These are phyloP conservation scores for Epichloe gansuensis DNA, from an alignment of 2,329 filamentous ascomycete genomes.

Conservation along the genomic window DNA sequence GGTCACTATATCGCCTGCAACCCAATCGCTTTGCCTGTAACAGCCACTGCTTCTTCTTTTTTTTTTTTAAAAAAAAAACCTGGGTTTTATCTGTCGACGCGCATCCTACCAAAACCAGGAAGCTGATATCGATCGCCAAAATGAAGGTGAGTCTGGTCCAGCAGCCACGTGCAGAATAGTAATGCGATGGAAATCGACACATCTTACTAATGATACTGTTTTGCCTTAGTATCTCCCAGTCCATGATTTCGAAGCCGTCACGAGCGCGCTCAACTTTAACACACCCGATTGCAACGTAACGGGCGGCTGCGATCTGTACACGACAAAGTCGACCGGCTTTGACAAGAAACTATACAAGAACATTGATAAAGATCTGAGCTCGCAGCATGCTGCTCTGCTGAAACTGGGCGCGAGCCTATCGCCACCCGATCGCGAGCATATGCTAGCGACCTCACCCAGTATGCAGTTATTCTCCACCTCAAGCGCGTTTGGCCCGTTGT, in stretches of 20 bases:
- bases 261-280: constrained; percentile 87
- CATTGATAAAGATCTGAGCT: constrained; percentile 83
- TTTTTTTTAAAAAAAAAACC: too few species aligned
- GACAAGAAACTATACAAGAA: constrained; percentile 97
- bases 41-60: too few species aligned
- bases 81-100: neutral
- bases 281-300: constrained; percentile 85
- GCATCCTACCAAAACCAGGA: neutral
- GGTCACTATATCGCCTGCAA: neutral
- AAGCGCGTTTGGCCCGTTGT: constrained; percentile 84
- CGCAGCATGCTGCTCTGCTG: constrained; percentile 78
- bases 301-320: constrained; percentile 92
- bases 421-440: constrained; percentile 61
- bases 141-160: constrained; percentile 24
- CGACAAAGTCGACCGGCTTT: constrained; percentile 84
- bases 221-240: constrained; percentile 69
- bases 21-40: neutral
- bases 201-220: neutral
- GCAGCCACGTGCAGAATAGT: neutral
- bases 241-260: constrained; percentile 81
- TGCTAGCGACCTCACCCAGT: constrained; percentile 52
- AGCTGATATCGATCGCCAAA: constrained; percentile 9
- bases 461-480: constrained; percentile 56
- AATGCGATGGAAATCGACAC: neutral
- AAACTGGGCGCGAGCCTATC: constrained; percentile 79